These are phyloP conservation scores for Funneliformis caledonium DNA, from an alignment of 371 early-diverging fungal species.

Conservation along the genomic window DNA sequence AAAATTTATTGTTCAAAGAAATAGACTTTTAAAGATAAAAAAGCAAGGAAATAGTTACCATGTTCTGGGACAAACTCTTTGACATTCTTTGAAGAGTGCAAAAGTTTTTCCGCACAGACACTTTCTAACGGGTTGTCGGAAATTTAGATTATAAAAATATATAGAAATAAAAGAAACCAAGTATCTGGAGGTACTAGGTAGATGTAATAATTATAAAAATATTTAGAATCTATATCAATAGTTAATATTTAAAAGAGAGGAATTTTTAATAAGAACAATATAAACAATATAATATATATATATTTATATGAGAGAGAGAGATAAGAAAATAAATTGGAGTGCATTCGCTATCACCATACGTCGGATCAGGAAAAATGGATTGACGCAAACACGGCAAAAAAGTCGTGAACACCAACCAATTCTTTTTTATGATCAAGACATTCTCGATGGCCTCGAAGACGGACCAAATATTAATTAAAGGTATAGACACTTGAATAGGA, in stretches of 20 bases:
- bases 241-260: background rate
- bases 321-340: background rate
- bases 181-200: background rate
- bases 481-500: background rate
- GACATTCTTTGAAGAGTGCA: conserved; percentile 1
- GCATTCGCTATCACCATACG: background rate
- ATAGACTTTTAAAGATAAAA: background rate
- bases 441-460: conserved; percentile 1
- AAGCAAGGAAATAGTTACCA: background rate
- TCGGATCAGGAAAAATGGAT: background rate
- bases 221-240: background rate
- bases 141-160: background rate
- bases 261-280: background rate
- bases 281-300: background rate
- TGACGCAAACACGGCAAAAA: background rate
- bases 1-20: no score
- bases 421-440: conserved; percentile 1
- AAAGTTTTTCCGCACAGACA: background rate
- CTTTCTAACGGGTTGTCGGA: background rate
- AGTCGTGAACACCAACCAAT: conserved; percentile 1
- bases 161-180: background rate
- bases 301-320: background rate
- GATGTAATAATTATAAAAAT: background rate
- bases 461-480: background rate
- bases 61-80: conserved; percentile 16